Conservation (phyloP, 1,284 basidiomycete species). For the Boletus semigastroideus region DNA sequence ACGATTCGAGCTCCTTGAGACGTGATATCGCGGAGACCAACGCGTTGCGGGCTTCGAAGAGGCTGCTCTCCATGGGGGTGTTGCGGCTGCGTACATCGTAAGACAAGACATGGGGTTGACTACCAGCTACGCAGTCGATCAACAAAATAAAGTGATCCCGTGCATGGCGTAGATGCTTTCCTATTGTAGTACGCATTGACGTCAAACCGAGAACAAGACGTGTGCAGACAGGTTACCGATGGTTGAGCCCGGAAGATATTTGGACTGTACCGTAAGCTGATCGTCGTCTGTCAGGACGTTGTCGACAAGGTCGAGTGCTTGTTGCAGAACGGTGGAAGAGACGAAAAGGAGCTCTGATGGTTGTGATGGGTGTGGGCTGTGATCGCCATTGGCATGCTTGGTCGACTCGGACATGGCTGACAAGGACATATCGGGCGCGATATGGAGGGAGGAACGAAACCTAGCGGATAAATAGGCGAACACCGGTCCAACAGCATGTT, state of each 20-base stretch:
- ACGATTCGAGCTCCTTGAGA: conserved; percentile 48
- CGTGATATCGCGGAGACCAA: conserved; percentile 55
- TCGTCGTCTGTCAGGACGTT: conserved; percentile 61
- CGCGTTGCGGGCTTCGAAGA: conserved; percentile 55
- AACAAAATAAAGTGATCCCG: conserved; percentile 76
- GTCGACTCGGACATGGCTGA: conserved; percentile 27
- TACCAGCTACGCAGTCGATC: conserved; percentile 50
- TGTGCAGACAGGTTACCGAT: conserved; percentile 53
- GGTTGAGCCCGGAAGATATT: conserved; percentile 76
- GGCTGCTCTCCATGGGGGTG: conserved; percentile 76
- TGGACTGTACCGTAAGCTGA: conserved; percentile 65
- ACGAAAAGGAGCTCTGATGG: conserved; percentile 60
- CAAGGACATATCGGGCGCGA: conserved; percentile 6
- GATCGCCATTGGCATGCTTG: conserved; percentile 7
- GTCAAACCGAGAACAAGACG: neutral
- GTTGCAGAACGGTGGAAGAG: conserved; percentile 60
- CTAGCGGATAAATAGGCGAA: conserved; percentile 15
- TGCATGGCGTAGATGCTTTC: conserved; percentile 81
- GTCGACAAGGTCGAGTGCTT: conserved; percentile 70
- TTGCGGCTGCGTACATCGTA: conserved; percentile 76
- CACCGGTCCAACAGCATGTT: conserved; percentile 15
- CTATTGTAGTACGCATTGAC: conserved; percentile 36
- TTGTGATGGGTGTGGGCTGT: conserved; percentile 24
- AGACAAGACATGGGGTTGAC: conserved; percentile 56
- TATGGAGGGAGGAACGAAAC: neutral